Evolutionary conservation across 768 basidiomycete species (phyloP).

Genomic region (Mycena vulgaris): DNA sequence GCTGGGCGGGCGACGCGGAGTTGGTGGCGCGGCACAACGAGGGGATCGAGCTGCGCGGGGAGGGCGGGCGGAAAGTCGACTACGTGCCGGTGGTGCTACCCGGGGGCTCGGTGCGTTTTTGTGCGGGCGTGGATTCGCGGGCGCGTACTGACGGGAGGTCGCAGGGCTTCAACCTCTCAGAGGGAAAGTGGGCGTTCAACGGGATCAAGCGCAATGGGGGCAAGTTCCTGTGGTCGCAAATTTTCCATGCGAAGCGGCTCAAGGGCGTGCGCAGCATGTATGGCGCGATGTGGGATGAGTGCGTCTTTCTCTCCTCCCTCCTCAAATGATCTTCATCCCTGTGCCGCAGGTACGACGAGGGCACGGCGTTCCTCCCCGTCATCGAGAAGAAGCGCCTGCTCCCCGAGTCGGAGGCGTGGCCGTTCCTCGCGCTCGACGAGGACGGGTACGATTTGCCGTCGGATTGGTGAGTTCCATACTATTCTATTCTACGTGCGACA

Average conservation of each 20-base stretch:
- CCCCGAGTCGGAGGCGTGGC: conserved; percentile 71
- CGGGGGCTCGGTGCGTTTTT: conserved; percentile 79
- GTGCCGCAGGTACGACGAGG: conserved; percentile 80
- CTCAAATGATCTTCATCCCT: not conserved
- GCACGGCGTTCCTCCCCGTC: conserved; percentile 86
- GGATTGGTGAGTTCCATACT: conserved; percentile 76
- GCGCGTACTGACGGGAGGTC: not conserved
- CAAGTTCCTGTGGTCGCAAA: conserved; percentile 84
- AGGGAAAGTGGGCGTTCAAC: conserved; percentile 82
- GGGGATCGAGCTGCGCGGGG: conserved; percentile 44
- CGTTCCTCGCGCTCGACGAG: conserved; percentile 81
- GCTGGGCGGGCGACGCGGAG: conserved; percentile 76
- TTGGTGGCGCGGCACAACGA: conserved; percentile 67
- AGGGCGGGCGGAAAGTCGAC: conserved; percentile 68
- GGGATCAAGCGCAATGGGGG: conserved; percentile 82
- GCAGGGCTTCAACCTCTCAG: conserved; percentile 80
- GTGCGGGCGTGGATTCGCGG: not conserved
- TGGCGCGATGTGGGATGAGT: conserved; percentile 89
- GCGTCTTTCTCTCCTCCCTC: conserved; percentile 25
- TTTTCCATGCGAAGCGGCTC: conserved; percentile 75
- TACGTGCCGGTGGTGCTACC: conserved; percentile 90
- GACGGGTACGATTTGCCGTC: conserved; percentile 84
- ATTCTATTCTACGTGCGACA: not conserved
- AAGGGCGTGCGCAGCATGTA: conserved; percentile 55
- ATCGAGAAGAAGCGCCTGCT: conserved; percentile 71